These are phyloP conservation scores for Paramecium biaurelia DNA, from an alignment of 73 alveolate genomes.

Conservation along the genomic window DNA sequence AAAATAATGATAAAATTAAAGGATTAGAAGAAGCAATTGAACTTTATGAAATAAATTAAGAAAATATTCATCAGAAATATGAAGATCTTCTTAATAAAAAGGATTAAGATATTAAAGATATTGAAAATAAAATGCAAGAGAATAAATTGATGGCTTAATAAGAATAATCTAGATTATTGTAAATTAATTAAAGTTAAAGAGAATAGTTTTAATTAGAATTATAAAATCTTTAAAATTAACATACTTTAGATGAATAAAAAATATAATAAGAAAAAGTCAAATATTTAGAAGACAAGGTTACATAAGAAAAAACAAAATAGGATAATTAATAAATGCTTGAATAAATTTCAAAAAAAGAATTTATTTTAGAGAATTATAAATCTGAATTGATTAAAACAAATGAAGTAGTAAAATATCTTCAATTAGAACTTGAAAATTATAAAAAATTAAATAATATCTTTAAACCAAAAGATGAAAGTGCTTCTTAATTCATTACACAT, in stretches of 20 bases:
- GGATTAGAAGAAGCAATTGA: neutral
- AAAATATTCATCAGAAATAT: neutral
- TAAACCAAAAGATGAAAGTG: neutral
- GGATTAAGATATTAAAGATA: neutral
- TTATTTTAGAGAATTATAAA: neutral
- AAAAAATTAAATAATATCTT: conserved; percentile 27
- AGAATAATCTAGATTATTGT: conserved; percentile 5
- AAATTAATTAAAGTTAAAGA: neutral
- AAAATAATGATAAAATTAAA: neutral
- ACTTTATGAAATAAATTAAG: neutral
- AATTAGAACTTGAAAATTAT: conserved; percentile 45
- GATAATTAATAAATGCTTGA: neutral
- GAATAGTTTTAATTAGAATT: neutral
- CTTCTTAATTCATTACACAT: neutral
- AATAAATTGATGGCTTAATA: neutral
- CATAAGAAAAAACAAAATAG: neutral
- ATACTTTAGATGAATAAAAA: neutral
- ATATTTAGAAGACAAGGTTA: neutral
- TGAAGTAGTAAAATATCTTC: neutral
- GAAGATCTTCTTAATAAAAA: neutral
- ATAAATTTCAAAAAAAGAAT: neutral
- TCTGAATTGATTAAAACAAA: conserved; percentile 2
- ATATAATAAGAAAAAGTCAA: neutral
- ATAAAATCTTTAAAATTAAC: neutral
- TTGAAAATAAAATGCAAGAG: neutral